phyloP scores from a whole-genome alignment of 2,329 filamentous ascomycete genomes.

The Fusarium virguliforme region DNA sequence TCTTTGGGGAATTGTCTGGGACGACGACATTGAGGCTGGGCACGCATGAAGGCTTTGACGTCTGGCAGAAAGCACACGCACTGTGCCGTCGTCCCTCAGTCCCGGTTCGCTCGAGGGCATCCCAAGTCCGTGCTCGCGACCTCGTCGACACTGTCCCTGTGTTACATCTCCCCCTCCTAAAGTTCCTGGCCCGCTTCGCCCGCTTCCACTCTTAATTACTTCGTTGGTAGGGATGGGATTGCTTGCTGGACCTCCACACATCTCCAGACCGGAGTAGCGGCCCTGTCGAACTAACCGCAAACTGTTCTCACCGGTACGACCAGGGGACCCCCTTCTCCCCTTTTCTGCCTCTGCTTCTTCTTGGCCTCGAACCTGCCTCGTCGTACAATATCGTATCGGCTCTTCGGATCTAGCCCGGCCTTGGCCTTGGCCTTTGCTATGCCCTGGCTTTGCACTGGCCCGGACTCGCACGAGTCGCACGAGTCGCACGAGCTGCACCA shows the following conservation, averaged over 20 bases:
- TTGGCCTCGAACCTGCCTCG: conserved; percentile 24
- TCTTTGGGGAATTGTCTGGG: background rate
- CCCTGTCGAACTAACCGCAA: conserved; percentile 35
- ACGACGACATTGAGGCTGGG: conserved; percentile 16
- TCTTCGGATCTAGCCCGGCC: conserved; percentile 44
- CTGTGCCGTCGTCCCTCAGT: conserved; percentile 23
- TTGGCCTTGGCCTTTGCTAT: conserved; percentile 35
- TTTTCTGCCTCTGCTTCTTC: conserved; percentile 27
- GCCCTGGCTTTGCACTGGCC: conserved; percentile 39
- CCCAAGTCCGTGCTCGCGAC: background rate
- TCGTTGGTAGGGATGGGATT: conserved; percentile 37
- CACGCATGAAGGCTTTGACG: conserved; percentile 35
- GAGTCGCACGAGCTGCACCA: conserved; percentile 39
- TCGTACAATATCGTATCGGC: conserved; percentile 48
- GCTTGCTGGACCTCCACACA: conserved; percentile 33
- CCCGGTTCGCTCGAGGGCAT: background rate
- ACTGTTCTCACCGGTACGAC: conserved; percentile 39
- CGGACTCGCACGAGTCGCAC: conserved; percentile 48
- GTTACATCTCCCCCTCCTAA: conserved; percentile 50
- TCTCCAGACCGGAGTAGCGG: conserved; percentile 45
- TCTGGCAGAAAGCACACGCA: conserved; percentile 29
- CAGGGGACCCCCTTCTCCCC: conserved; percentile 30
- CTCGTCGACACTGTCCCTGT: conserved; percentile 34
- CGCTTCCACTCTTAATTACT: conserved; percentile 37
- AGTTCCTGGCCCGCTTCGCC: conserved; percentile 43